Percentiles rank a stretch among this genome's conserved stretches.
These are phyloP conservation scores for Taiozyma onychis DNA, from an alignment of 1,139 yeast species.

Conservation along the genomic window DNA sequence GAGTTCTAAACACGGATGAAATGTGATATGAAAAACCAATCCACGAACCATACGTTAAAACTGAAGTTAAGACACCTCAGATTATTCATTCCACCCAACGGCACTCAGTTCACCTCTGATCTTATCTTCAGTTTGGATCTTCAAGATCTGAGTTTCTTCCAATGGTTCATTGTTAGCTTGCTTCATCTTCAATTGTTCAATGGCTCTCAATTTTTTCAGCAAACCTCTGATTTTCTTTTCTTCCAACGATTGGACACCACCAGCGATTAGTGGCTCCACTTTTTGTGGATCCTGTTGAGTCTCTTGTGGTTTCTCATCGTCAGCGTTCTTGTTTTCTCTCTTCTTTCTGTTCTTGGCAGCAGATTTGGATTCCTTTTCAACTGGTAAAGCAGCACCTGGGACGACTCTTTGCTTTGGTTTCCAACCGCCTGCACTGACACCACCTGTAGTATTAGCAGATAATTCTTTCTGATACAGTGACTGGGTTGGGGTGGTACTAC, in stretches of 20 bases:
- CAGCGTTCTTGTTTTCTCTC: conserved; percentile 57
- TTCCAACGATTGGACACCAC: conserved; percentile 65
- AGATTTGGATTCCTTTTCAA: conserved; percentile 39
- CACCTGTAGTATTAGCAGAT: conserved; percentile 27
- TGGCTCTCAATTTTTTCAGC: conserved; percentile 89
- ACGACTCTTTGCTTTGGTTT: conserved; percentile 25
- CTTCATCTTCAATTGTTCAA: conserved; percentile 80
- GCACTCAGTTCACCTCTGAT: conserved; percentile 66
- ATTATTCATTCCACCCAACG: conserved; percentile 59
- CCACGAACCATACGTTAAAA: background rate
- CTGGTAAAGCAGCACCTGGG: conserved; percentile 36
- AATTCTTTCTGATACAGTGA: conserved; percentile 56
- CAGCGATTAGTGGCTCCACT: conserved; percentile 38
- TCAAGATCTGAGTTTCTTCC: conserved; percentile 89
- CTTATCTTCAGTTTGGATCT: conserved; percentile 79
- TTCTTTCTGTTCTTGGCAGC: conserved; percentile 76
- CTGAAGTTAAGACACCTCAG: background rate
- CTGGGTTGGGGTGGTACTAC: conserved; percentile 32
- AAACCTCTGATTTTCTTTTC: conserved; percentile 90
- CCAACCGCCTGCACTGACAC: conserved; percentile 8
- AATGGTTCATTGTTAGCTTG: conserved; percentile 79
- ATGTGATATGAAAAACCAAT: background rate
- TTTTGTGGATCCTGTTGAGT: conserved; percentile 20
- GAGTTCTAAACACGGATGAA: background rate
- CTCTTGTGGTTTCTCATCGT: conserved; percentile 24